These are phyloP conservation scores for Leptographium radiaticola DNA, from an alignment of 2,329 filamentous ascomycete species.

Conservation along the genomic window DNA sequence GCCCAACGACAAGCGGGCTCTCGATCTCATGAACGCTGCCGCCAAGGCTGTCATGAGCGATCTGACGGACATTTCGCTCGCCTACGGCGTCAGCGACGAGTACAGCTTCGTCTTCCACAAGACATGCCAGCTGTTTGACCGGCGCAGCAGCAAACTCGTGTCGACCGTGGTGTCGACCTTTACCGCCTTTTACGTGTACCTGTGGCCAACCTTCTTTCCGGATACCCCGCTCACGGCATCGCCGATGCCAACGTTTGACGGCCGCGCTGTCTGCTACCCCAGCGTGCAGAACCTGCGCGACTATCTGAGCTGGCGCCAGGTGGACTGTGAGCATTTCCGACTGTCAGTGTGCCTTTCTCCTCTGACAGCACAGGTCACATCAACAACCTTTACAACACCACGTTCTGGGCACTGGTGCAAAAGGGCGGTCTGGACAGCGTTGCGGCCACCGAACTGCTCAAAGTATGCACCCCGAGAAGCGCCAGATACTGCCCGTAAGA, in stretches of 20 bases:
- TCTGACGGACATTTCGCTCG: conserved; percentile 72
- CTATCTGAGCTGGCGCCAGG: conserved; percentile 95
- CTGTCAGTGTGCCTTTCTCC: not conserved
- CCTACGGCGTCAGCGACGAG: conserved; percentile 91
- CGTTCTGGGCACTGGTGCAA: conserved; percentile 83
- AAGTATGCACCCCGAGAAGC: conserved; percentile 33
- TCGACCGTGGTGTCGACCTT: conserved; percentile 89
- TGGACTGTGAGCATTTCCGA: conserved; percentile 58
- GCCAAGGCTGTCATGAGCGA: conserved; percentile 76
- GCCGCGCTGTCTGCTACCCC: conserved; percentile 81
- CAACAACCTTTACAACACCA: conserved; percentile 97
- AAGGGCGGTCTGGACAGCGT: conserved; percentile 45
- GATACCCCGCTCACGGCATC: conserved; percentile 57
- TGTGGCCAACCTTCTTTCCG: conserved; percentile 67
- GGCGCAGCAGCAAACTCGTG: conserved; percentile 76
- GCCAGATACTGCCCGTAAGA: not conserved
- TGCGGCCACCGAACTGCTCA: conserved; percentile 69
- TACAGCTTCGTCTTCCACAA: conserved; percentile 90
- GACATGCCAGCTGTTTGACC: conserved; percentile 68
- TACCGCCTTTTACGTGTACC: conserved; percentile 75
- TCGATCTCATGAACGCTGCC: conserved; percentile 89
- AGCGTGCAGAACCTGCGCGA: conserved; percentile 71
- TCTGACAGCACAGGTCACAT: conserved; percentile 57
- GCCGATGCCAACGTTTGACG: conserved; percentile 82
- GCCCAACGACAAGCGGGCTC: conserved; percentile 76